These are phyloP conservation scores for Penicillium corylophilum DNA, from an alignment of 2,329 filamentous ascomycete species.

Conservation along the genomic window DNA sequence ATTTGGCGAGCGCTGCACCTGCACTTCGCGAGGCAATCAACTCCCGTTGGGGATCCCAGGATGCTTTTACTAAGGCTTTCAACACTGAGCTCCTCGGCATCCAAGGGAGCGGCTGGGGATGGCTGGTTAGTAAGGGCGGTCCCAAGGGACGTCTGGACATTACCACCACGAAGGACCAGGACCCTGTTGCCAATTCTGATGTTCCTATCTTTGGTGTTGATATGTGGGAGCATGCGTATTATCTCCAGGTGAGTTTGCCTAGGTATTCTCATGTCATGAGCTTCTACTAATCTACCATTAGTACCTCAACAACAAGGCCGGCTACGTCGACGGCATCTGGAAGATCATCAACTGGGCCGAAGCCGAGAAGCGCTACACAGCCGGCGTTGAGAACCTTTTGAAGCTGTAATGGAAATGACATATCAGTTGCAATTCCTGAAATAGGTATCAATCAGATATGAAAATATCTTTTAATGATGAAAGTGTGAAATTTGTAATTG, in stretches of 20 bases:
- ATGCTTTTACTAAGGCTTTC: slow-evolving; percentile 66
- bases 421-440: background rate
- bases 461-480: slow-evolving; percentile 4
- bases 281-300: slow-evolving; percentile 37
- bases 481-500: background rate
- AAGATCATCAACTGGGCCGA: slow-evolving; percentile 92
- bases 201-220: slow-evolving; percentile 78
- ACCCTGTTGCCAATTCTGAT: slow-evolving; percentile 72
- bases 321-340: slow-evolving; percentile 89
- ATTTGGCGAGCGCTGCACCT: slow-evolving; percentile 55
- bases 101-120: slow-evolving; percentile 85
- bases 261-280: background rate
- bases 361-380: slow-evolving; percentile 65
- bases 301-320: slow-evolving; percentile 91
- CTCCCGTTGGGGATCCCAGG: slow-evolving; percentile 66
- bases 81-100: slow-evolving; percentile 65
- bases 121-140: slow-evolving; percentile 68
- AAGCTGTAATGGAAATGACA: slow-evolving; percentile 23
- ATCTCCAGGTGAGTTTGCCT: slow-evolving; percentile 62
- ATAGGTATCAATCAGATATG: background rate
- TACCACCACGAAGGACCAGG: slow-evolving; percentile 82
- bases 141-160: slow-evolving; percentile 64
- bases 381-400: slow-evolving; percentile 27
- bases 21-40: slow-evolving; percentile 61
- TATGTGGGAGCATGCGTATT: slow-evolving; percentile 95